Evolutionary conservation across 1,284 basidiomycete species (phyloP).

Genomic region (Trametes pubescens): DNA sequence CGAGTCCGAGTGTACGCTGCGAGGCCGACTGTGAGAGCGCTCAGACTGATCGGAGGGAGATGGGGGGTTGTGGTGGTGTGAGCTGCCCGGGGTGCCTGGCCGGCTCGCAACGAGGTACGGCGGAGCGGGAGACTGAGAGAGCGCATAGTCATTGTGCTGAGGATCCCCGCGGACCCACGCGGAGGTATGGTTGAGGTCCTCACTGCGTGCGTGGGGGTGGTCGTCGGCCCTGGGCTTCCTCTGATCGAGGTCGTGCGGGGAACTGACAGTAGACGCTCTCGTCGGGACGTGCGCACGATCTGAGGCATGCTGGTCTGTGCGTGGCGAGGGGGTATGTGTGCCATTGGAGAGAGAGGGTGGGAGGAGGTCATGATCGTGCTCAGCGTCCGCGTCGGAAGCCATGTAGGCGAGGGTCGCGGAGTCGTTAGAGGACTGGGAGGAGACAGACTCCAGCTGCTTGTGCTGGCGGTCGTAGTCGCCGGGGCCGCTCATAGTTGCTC

Average conservation of each 20-base stretch:
- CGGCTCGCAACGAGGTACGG: conserved; percentile 60
- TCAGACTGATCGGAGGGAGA: conserved; percentile 61
- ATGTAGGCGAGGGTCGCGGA: conserved; percentile 45
- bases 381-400: conserved; percentile 38
- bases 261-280: conserved; percentile 66
- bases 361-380: conserved; percentile 32
- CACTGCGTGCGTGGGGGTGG: conserved; percentile 64
- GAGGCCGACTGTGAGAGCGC: conserved; percentile 51
- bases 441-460: conserved; percentile 33
- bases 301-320: conserved; percentile 45
- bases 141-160: conserved; percentile 35
- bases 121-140: conserved; percentile 54
- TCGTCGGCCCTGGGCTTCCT: conserved; percentile 51
- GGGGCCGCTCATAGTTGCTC: conserved; percentile 38
- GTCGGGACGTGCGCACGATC: conserved; percentile 63
- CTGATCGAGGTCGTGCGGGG: conserved; percentile 60
- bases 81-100: conserved; percentile 61
- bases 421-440: conserved; percentile 38
- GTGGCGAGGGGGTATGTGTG: conserved; percentile 33
- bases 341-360: conserved; percentile 36
- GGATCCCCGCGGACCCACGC: conserved; percentile 36
- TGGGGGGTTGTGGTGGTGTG: conserved; percentile 52
- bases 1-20: conserved; percentile 53
- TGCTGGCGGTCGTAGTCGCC: conserved; percentile 39
- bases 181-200: conserved; percentile 70